Conservation (phyloP, 2,329 filamentous ascomycete species). For the Exserohilum rostratum region DNA sequence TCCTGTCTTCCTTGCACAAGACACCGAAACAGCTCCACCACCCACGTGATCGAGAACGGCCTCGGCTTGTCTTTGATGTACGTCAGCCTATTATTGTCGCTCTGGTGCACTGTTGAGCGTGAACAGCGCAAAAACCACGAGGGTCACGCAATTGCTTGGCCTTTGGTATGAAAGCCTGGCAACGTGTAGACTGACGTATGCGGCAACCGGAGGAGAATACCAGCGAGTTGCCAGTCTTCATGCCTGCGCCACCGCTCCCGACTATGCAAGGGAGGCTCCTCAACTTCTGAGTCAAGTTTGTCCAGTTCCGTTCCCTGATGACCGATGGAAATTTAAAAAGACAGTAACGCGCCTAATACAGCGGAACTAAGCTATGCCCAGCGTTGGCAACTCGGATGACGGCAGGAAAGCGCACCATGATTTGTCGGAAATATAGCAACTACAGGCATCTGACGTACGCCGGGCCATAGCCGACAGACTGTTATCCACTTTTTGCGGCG, state of each 20-base stretch:
- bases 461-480: conserved; percentile 22
- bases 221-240: not conserved
- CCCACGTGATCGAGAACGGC: not conserved
- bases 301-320: not conserved
- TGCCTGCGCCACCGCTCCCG: conserved; percentile 5
- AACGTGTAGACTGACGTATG: not conserved
- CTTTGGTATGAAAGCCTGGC: not conserved
- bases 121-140: not conserved
- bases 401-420: conserved; percentile 24
- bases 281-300: not conserved
- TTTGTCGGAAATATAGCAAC: conserved; percentile 21
- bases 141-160: not conserved
- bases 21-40: not conserved
- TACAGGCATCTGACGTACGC: conserved; percentile 34
- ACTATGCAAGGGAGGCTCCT: conserved; percentile 11
- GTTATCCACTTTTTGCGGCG: conserved; percentile 26
- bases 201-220: not conserved
- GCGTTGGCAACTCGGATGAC: conserved; percentile 32
- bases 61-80: not conserved
- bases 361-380: conserved; percentile 38
- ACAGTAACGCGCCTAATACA: conserved; percentile 12
- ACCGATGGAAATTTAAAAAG: not conserved
- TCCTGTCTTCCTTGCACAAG: not conserved
- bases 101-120: not conserved
- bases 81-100: not conserved